These are phyloP conservation scores for Sphagnum fallax DNA, from an alignment of 228 moss, liverwort and hornwort genomes.

Conservation along the genomic window DNA sequence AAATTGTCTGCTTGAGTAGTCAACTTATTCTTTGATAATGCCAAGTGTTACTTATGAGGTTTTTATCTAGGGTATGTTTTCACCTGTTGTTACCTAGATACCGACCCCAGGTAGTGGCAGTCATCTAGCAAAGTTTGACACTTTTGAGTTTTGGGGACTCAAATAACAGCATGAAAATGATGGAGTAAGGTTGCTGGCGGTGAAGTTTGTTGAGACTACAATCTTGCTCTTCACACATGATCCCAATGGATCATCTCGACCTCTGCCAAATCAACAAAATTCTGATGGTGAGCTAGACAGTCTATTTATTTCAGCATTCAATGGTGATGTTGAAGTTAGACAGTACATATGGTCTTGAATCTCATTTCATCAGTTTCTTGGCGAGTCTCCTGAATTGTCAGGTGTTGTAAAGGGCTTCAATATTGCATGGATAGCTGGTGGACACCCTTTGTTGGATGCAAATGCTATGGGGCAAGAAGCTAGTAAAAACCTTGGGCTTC, in stretches of 20 bases:
- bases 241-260: constrained; percentile 67
- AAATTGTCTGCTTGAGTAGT: neutral
- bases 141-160: too few relatives aligned
- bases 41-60: too few relatives aligned
- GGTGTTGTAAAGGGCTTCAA: constrained; percentile 77
- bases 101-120: too few relatives aligned
- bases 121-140: too few relatives aligned
- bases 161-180: constrained; percentile 75
- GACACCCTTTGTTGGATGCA: constrained; percentile 90
- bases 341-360: too few relatives aligned
- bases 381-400: constrained; percentile 9
- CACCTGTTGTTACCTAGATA: too few relatives aligned
- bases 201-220: constrained; percentile 95
- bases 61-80: too few relatives aligned
- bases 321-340: neutral
- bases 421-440: constrained; percentile 90
- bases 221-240: constrained; percentile 90
- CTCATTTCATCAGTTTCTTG: too few relatives aligned
- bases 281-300: constrained; percentile 59
- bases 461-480: constrained; percentile 97
- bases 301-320: neutral
- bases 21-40: neutral
- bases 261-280: constrained; percentile 61
- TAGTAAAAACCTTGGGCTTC: constrained; percentile 86
- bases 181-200: constrained; percentile 83